Evolutionary conservation across 805 yeast genomes (phyloP).

Genomic region (Saccharomyces mikatae): DNA sequence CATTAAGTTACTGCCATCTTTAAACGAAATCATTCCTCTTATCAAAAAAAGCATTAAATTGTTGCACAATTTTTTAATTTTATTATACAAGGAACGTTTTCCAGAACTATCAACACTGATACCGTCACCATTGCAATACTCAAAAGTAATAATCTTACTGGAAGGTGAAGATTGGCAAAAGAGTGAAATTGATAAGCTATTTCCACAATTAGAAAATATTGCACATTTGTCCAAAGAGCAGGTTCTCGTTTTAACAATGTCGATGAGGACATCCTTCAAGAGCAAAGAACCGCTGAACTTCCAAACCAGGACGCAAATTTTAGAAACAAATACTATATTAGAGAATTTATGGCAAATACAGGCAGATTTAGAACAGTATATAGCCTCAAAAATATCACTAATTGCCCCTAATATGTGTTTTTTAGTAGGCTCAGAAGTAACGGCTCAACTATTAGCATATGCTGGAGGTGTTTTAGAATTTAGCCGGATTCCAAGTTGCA

Average conservation of each 20-base stretch:
- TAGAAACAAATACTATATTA: conserved; percentile 36
- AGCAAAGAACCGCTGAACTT: conserved; percentile 25
- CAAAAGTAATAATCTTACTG: conserved; percentile 42
- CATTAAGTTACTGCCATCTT: conserved; percentile 34
- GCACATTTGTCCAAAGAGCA: conserved; percentile 52
- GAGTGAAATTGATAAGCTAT: conserved; percentile 16
- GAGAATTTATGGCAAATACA: conserved; percentile 39
- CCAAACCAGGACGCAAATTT: conserved; percentile 33
- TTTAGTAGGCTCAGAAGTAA: conserved; percentile 60
- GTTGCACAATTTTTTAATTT: conserved; percentile 42
- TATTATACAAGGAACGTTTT: conserved; percentile 52
- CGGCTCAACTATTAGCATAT: conserved; percentile 64
- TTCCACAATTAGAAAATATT: conserved; percentile 27
- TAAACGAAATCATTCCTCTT: conserved; percentile 48
- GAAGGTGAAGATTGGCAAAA: conserved; percentile 37
- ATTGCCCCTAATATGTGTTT: conserved; percentile 77
- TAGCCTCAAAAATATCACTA: conserved; percentile 45
- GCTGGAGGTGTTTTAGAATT: conserved; percentile 63
- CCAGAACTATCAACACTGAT: conserved; percentile 63
- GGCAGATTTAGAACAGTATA: conserved; percentile 40
- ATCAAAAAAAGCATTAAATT: conserved; percentile 46
- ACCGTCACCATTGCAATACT: conserved; percentile 54
- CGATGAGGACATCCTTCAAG: conserved; percentile 45
- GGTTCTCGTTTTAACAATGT: conserved; percentile 63
- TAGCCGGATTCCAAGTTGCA: conserved; percentile 71